Conservation (phyloP, 148 eudicot species). For the Pouteria glomerata region DNA sequence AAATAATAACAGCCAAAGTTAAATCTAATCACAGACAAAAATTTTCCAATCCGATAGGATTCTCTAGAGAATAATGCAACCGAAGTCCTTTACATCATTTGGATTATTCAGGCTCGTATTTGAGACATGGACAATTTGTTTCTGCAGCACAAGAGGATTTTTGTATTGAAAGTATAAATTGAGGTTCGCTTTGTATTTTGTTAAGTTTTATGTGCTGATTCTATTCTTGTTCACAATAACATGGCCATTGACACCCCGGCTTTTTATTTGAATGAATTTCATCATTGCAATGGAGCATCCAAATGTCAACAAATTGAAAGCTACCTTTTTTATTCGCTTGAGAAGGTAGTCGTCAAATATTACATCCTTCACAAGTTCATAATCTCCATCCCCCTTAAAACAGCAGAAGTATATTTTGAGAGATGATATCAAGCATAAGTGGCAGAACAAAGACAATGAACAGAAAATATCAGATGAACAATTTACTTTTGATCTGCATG, state of each 20-base stretch:
- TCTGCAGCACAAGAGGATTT: neutral
- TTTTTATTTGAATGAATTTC: neutral
- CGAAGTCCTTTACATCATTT: neutral
- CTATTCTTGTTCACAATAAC: no score
- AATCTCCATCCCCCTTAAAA: constrained; percentile 88
- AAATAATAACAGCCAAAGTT: neutral
- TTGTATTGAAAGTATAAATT: no score
- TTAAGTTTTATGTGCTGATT: neutral
- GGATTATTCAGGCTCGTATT: neutral
- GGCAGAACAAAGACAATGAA: neutral
- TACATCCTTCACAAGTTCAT: constrained; percentile 86
- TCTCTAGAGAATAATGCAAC: neutral
- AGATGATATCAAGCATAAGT: neutral
- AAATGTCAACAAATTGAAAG: neutral
- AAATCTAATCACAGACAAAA: neutral
- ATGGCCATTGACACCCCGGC: no score
- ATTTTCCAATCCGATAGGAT: neutral
- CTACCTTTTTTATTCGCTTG: constrained; percentile 62
- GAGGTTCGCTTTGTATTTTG: neutral
- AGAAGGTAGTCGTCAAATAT: constrained; percentile 74
- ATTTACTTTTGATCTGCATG: constrained; percentile 87
- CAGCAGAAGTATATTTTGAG: constrained; percentile 1
- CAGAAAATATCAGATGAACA: neutral
- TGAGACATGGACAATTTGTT: neutral
- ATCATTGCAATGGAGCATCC: neutral